Evolutionary conservation across 1,284 basidiomycete genomes (phyloP).

Genomic region (Violaceomyces palustris): DNA sequence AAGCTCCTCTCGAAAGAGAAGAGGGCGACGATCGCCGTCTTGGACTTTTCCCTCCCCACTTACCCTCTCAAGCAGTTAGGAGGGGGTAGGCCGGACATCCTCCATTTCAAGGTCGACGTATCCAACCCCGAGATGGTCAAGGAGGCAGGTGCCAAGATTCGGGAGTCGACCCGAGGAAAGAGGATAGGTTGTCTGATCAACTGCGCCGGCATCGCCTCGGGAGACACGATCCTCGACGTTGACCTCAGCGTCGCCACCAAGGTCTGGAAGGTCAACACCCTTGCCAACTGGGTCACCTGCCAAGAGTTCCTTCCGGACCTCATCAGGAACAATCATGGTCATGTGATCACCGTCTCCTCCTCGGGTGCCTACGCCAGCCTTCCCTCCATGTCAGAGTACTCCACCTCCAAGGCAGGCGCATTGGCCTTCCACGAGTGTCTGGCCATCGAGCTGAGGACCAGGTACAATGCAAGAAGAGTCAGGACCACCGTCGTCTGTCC

Average conservation of each 20-base stretch:
- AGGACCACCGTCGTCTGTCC: conserved; percentile 46
- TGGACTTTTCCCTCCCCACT: conserved; percentile 45
- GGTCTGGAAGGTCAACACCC: conserved; percentile 47
- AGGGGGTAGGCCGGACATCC: conserved; percentile 42
- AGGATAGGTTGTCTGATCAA: conserved; percentile 42
- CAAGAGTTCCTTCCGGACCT: conserved; percentile 49
- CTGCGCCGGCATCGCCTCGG: conserved; percentile 48
- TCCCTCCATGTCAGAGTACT: conserved; percentile 45
- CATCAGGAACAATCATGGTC: conserved; percentile 47
- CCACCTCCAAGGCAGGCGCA: conserved; percentile 45
- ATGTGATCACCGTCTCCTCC: conserved; percentile 46
- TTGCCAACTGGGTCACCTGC: conserved; percentile 42
- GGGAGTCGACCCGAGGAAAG: conserved; percentile 24
- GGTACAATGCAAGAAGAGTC: conserved; percentile 43
- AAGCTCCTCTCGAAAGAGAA: conserved; percentile 38
- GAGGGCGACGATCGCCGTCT: conserved; percentile 43
- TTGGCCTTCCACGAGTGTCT: conserved; percentile 50
- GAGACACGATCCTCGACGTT: conserved; percentile 38
- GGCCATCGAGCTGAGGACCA: conserved; percentile 37
- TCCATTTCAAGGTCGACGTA: conserved; percentile 50
- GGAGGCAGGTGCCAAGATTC: conserved; percentile 35
- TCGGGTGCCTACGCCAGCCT: conserved; percentile 41
- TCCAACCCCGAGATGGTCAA: conserved; percentile 35
- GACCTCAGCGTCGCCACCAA: conserved; percentile 22
- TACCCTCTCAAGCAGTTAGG: no score